Conservation (phyloP, 768 basidiomycete species). For the Chalciporus chontae region DNA sequence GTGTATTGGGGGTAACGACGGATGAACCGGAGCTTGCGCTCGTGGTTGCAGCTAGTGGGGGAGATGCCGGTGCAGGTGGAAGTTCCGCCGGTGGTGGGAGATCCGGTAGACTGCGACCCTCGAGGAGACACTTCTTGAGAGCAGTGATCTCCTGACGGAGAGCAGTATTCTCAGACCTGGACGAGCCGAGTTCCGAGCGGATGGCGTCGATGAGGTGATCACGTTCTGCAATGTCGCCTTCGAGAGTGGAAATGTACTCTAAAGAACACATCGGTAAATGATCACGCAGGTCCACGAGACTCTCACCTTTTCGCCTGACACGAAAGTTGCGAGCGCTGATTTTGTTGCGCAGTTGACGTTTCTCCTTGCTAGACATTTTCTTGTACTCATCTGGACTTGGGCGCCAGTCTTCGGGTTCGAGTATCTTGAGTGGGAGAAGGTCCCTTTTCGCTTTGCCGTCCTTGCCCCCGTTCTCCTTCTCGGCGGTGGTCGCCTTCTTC, state of each 20-base stretch:
- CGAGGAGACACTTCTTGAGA: constrained; percentile 72
- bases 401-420: constrained; percentile 69
- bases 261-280: constrained; percentile 2
- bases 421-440: constrained; percentile 18
- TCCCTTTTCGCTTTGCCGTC: constrained; percentile 28
- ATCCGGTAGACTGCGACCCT: constrained; percentile 50
- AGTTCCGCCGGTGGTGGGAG: constrained; percentile 47
- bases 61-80: constrained; percentile 36
- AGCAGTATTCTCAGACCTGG: constrained; percentile 78
- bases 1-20: constrained; percentile 62
- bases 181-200: constrained; percentile 75
- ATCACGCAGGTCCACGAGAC: background rate
- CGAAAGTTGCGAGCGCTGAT: constrained; percentile 94
- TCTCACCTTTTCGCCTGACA: constrained; percentile 84
- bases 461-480: constrained; percentile 30
- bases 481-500: constrained; percentile 49
- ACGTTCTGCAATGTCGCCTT: constrained; percentile 89
- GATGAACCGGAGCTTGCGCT: constrained; percentile 18
- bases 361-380: constrained; percentile 94
- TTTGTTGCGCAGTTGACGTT: constrained; percentile 95
- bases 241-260: constrained; percentile 95
- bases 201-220: constrained; percentile 89
- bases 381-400: constrained; percentile 91
- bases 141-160: constrained; percentile 72
- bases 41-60: constrained; percentile 31